These are phyloP conservation scores for Talaromyces sp. DNA, from an alignment of 2,329 filamentous ascomycete genomes.

Conservation along the genomic window DNA sequence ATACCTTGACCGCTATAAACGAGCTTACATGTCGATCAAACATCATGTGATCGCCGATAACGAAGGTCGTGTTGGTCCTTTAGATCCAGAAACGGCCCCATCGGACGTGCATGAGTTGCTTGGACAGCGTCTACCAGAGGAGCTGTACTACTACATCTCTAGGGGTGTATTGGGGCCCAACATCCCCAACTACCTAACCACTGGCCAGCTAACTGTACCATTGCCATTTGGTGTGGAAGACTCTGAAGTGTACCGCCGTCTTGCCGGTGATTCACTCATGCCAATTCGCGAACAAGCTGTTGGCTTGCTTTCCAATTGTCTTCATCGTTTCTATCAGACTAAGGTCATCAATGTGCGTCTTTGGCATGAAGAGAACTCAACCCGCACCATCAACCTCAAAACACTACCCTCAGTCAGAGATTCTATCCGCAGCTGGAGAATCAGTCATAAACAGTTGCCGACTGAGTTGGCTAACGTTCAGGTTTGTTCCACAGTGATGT, in stretches of 20 bases:
- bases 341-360: constrained; percentile 73
- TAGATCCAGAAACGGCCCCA: constrained; percentile 70
- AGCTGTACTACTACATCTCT: constrained; percentile 86
- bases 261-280: constrained; percentile 71
- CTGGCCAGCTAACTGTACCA: constrained; percentile 70
- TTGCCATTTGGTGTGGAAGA: constrained; percentile 83
- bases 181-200: constrained; percentile 76
- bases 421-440: constrained; percentile 66
- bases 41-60: constrained; percentile 80
- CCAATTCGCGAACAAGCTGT: constrained; percentile 73
- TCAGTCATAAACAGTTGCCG: constrained; percentile 56
- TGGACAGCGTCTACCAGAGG: constrained; percentile 82
- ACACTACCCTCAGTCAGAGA: constrained; percentile 52
- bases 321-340: constrained; percentile 79
- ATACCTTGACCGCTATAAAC: constrained; percentile 83
- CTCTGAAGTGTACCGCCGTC: constrained; percentile 73
- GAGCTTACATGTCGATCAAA: constrained; percentile 77
- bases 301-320: constrained; percentile 70
- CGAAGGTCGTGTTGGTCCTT: constrained; percentile 71
- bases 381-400: constrained; percentile 62
- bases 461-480: constrained; percentile 36
- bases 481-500: constrained; percentile 19
- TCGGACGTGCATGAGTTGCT: constrained; percentile 85
- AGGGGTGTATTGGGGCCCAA: constrained; percentile 75
- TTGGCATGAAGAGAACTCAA: constrained; percentile 76